A percentile compares a stretch with the other conserved stretches of the same genome.
Evolutionary conservation across 2,329 filamentous ascomycete genomes (phyloP).

Genomic region (Venturia nashicola): DNA sequence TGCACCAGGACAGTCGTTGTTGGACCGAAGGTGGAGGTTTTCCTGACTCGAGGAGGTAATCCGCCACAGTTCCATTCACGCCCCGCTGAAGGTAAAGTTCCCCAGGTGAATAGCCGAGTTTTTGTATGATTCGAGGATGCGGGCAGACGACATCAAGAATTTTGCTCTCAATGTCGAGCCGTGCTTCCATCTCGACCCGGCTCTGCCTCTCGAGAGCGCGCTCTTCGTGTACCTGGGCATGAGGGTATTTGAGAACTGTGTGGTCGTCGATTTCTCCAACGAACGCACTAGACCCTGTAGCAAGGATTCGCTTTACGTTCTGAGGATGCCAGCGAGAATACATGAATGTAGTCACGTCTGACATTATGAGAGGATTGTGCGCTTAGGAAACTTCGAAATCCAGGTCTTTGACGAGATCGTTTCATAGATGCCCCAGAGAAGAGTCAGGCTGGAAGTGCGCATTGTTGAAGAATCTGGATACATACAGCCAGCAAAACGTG

Average conservation of each 20-base stretch:
- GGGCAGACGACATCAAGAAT: slow-evolving; percentile 12
- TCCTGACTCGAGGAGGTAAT: slow-evolving; percentile 7
- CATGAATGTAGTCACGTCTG: background rate
- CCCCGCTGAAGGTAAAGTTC: slow-evolving; percentile 14
- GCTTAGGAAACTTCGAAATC: background rate
- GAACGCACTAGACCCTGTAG: slow-evolving; percentile 10
- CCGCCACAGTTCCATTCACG: slow-evolving; percentile 12
- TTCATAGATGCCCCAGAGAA: background rate
- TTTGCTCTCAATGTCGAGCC: slow-evolving; percentile 12
- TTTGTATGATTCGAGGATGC: slow-evolving; percentile 12
- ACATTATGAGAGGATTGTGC: background rate
- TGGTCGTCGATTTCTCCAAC: slow-evolving; percentile 12
- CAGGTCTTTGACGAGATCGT: background rate
- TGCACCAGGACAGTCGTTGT: background rate
- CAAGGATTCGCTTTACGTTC: slow-evolving; percentile 6
- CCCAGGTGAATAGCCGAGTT: slow-evolving; percentile 10
- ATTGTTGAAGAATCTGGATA: too few relatives aligned
- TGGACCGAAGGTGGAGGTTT: background rate
- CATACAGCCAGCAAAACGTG: too few relatives aligned
- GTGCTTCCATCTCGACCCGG: slow-evolving; percentile 11
- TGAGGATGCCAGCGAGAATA: slow-evolving; percentile 1
- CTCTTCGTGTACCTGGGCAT: slow-evolving; percentile 3
- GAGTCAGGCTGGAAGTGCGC: too few relatives aligned
- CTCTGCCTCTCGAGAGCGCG: background rate
- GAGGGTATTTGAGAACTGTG: slow-evolving; percentile 16